Conservation (phyloP, 257 asterid species). For the Buddleja alternifolia region DNA sequence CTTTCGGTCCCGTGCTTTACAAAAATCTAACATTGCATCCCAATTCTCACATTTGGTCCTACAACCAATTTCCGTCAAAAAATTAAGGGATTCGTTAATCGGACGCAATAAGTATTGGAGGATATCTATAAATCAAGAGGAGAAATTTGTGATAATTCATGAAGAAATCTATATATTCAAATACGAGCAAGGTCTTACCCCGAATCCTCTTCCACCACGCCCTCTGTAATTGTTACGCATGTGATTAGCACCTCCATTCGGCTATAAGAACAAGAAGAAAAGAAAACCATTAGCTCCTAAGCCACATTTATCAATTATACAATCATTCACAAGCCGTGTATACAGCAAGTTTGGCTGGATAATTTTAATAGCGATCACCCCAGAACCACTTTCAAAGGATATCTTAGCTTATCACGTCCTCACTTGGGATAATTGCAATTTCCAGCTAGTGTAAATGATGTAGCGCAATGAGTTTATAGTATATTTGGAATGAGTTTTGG, state of each 20-base stretch:
- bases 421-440: background rate
- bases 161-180: background rate
- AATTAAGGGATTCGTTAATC: too few species aligned
- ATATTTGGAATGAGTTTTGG: background rate
- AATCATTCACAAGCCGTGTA: background rate
- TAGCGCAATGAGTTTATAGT: background rate
- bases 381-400: background rate
- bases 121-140: background rate
- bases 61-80: too few species aligned
- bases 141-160: background rate
- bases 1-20: too few species aligned
- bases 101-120: background rate
- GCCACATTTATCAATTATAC: background rate
- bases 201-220: constrained; percentile 93
- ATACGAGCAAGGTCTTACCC: constrained; percentile 46
- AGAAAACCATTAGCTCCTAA: constrained; percentile 33
- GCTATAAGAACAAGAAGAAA: constrained; percentile 42
- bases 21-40: too few species aligned
- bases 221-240: constrained; percentile 75
- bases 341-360: constrained; percentile 13
- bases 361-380: background rate
- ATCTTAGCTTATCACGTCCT: background rate
- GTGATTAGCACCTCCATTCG: constrained; percentile 68
- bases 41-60: too few species aligned
- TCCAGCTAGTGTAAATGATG: background rate